These are phyloP conservation scores for Penicillium desertorum DNA, from an alignment of 495 filamentous ascomycete genomes.

Conservation along the genomic window DNA sequence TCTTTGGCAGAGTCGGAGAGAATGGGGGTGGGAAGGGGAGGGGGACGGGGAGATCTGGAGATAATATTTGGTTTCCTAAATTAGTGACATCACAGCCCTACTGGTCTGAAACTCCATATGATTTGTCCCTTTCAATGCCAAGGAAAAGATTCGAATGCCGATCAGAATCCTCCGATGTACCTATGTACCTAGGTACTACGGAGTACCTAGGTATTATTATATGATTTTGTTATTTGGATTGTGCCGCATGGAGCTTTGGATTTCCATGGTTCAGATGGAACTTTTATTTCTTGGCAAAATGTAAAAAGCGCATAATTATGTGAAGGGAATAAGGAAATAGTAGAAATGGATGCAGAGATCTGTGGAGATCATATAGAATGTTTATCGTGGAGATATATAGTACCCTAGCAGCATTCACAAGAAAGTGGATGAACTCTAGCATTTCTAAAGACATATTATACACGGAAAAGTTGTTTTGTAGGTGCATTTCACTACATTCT, in stretches of 20 bases:
- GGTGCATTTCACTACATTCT: neutral
- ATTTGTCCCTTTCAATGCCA: slow-evolving; percentile 8
- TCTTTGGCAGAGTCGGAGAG: slow-evolving; percentile 4
- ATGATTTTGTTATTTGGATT: too few relatives aligned
- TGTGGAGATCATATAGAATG: too few relatives aligned
- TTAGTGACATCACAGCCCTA: slow-evolving; percentile 30
- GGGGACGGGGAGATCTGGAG: slow-evolving; percentile 5
- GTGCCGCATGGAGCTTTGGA: too few relatives aligned
- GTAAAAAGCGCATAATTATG: too few relatives aligned
- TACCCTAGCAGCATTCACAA: neutral
- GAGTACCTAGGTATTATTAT: too few relatives aligned
- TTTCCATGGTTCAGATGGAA: too few relatives aligned
- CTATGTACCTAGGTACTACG: too few relatives aligned
- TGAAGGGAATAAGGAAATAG: too few relatives aligned
- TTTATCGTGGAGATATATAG: neutral
- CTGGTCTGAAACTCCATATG: neutral
- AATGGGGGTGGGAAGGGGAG: slow-evolving; percentile 2
- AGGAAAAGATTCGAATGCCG: neutral
- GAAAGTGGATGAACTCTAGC: too few relatives aligned
- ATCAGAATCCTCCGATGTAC: neutral
- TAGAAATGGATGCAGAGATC: too few relatives aligned
- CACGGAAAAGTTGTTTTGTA: neutral
- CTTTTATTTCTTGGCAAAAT: too few relatives aligned
- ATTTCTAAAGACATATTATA: neutral
- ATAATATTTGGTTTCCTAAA: neutral